A percentile compares a stretch with the other conserved stretches of the same genome.
Conservation (phyloP, 2,329 filamentous ascomycete genomes). For the Aspergillus sp. region DNA sequence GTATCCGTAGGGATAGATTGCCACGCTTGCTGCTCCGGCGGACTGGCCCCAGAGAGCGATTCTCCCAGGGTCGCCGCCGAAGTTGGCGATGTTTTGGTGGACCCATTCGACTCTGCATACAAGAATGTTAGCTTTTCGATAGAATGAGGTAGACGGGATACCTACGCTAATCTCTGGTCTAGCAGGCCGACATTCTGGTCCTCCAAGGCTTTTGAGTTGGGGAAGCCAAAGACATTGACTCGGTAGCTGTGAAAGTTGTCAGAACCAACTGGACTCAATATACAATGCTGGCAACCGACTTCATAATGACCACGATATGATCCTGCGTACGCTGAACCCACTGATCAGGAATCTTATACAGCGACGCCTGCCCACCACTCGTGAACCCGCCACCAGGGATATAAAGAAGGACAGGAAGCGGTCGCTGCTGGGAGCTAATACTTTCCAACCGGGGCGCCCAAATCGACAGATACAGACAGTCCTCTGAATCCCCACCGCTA, state of each 20-base stretch:
- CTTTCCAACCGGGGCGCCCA: constrained; percentile 35
- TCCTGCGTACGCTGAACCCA: constrained; percentile 24
- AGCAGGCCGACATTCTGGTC: constrained; percentile 18
- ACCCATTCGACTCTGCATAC: constrained; percentile 8
- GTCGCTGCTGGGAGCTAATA: not conserved
- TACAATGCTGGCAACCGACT: constrained; percentile 40
- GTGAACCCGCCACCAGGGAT: constrained; percentile 51
- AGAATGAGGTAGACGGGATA: not conserved
- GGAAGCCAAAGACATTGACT: constrained; percentile 20
- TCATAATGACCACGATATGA: constrained; percentile 45
- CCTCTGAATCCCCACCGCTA: constrained; percentile 32
- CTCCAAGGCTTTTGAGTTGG: constrained; percentile 11
- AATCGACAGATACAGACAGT: constrained; percentile 44
- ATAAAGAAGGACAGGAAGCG: constrained; percentile 49
- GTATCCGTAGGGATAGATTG: constrained; percentile 17
- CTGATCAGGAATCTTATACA: constrained; percentile 49
- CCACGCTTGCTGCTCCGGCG: not conserved
- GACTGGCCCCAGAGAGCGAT: constrained; percentile 9
- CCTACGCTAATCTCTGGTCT: constrained; percentile 15
- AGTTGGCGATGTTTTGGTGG: constrained; percentile 8
- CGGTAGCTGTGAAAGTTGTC: constrained; percentile 31
- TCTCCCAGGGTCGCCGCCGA: constrained; percentile 7
- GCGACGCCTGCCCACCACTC: constrained; percentile 45
- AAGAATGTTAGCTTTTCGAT: not conserved
- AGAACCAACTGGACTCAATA: constrained; percentile 1